Base-by-base conservation (phyloP, 371 early-diverging fungal species). In the Gilbertella persicaria region DNA sequence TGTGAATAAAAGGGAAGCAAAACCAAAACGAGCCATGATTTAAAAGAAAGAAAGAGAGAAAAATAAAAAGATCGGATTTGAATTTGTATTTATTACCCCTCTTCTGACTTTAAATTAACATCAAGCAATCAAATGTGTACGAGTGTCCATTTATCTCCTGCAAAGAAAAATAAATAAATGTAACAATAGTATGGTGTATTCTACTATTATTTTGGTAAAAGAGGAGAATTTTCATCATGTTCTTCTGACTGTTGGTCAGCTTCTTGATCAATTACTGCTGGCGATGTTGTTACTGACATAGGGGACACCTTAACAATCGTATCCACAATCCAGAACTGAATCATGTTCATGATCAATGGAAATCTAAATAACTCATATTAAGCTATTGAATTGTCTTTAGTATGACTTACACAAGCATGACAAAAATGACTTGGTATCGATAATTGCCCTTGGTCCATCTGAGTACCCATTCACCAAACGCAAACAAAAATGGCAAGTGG, bases 271-370 rank as follows among this genome's bases (percentile, higher is more conserved):
- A n/a, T n/a, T n/a, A n/a, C n/a, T n/a, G n/a, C n/a, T n/a, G n/a
- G n/a, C n/a, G n/a, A n/a, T n/a, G n/a, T n/a, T n/a, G n/a, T n/a
- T n/a, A n/a, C n/a, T n/a, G n/a, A n/a, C n/a, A n/a, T 10, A 4
- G 66, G 69, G 16, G 61, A 56, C 13, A 70, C 64, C 60, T 84
- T 84, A 17, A 86, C 75, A 53, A 86, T 76, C 20, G 80, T 78
- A 64, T 87, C 87, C 10, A 82, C 76, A 28, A 85, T 69, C 84
- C 87, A 86, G 62, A 84, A 84, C 55, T 86, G 87, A 16, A 82
- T 61, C 35, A 80, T 80, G 35, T 86, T 86, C 84, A 86, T 80
- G 29, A 80, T 63, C 14, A 83, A 58, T 1, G 87, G 87, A 43
- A 84, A 68, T 26, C 75, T 75, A 58, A 37, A 10, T 10, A 25